Conservation (phyloP, 345 rosid species). For the Camelina laxa region DNA sequence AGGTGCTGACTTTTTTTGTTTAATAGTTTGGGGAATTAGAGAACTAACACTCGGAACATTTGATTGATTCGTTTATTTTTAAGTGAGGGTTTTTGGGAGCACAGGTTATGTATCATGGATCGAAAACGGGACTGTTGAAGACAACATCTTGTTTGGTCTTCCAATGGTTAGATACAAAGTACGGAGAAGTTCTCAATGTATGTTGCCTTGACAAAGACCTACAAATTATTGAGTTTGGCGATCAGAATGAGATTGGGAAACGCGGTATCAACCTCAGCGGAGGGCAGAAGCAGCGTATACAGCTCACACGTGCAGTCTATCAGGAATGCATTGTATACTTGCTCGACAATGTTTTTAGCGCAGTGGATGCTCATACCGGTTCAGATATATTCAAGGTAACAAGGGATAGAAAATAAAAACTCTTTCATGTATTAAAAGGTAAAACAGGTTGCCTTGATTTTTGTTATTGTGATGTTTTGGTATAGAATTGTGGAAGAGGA, state of each 20-base stretch:
- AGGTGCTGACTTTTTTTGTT: constrained; percentile 47
- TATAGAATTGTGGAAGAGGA: no score
- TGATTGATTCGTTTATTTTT: constrained; percentile 8
- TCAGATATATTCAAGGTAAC: constrained; percentile 80
- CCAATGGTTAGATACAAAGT: constrained; percentile 66
- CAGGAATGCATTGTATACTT: constrained; percentile 87
- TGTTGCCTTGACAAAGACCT: constrained; percentile 85
- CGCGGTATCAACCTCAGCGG: constrained; percentile 98
- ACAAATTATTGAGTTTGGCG: constrained; percentile 95
- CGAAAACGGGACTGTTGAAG: constrained; percentile 84
- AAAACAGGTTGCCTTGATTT: no score
- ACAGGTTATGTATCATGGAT: constrained; percentile 95
- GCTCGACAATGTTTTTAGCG: constrained; percentile 93
- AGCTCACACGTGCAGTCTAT: constrained; percentile 91
- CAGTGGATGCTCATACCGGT: constrained; percentile 98
- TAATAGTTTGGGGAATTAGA: not conserved
- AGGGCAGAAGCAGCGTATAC: constrained; percentile 96
- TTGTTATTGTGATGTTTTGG: no score
- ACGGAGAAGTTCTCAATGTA: constrained; percentile 69
- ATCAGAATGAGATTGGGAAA: constrained; percentile 93
- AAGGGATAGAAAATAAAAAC: constrained; percentile 60
- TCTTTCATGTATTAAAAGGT: no score
- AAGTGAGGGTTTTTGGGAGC: constrained; percentile 81
- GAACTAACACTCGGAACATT: not conserved
- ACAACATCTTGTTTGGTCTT: constrained; percentile 84